These are phyloP conservation scores for Geotrichum klebahnii DNA, from an alignment of 1,139 yeast genomes.

Conservation along the genomic window DNA sequence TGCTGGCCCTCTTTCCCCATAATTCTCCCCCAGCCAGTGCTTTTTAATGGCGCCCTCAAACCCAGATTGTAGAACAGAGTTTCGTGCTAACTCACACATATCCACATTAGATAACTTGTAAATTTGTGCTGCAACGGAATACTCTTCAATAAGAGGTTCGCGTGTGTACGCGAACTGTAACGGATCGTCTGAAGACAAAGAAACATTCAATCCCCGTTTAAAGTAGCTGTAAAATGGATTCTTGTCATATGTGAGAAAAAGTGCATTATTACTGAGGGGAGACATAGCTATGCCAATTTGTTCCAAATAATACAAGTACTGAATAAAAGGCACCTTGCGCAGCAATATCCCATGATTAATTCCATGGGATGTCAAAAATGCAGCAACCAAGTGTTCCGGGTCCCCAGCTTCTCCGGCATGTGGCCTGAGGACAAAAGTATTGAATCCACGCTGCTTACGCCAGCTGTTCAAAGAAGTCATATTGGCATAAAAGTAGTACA, in stretches of 20 bases:
- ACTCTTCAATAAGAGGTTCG: conserved; percentile 94
- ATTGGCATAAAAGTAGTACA: conserved; percentile 84
- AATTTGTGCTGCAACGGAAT: conserved; percentile 95
- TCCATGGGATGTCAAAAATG: conserved; percentile 84
- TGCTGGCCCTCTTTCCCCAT: conserved; percentile 55
- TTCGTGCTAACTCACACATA: conserved; percentile 85
- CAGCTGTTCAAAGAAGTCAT: conserved; percentile 79
- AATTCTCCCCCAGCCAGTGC: conserved; percentile 87
- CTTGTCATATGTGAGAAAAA: conserved; percentile 90
- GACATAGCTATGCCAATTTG: conserved; percentile 98
- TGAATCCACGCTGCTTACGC: conserved; percentile 68
- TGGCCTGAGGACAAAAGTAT: conserved; percentile 89
- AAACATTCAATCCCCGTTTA: conserved; percentile 87
- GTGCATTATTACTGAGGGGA: conserved; percentile 92
- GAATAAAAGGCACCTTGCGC: conserved; percentile 90
- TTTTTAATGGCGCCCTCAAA: conserved; percentile 79
- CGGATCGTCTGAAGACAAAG: conserved; percentile 89
- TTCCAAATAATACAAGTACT: conserved; percentile 85
- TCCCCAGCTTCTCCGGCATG: conserved; percentile 99
- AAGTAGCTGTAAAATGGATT: conserved; percentile 87
- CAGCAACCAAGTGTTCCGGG: conserved; percentile 90
- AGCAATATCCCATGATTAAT: conserved; percentile 92
- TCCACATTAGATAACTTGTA: conserved; percentile 90
- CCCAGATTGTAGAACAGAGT: conserved; percentile 87
- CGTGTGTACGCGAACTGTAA: conserved; percentile 92